Percentiles rank a stretch among this genome's conserved stretches.
Conservation (phyloP, 2,329 filamentous ascomycete genomes). For the Alternaria triticimaculans region DNA sequence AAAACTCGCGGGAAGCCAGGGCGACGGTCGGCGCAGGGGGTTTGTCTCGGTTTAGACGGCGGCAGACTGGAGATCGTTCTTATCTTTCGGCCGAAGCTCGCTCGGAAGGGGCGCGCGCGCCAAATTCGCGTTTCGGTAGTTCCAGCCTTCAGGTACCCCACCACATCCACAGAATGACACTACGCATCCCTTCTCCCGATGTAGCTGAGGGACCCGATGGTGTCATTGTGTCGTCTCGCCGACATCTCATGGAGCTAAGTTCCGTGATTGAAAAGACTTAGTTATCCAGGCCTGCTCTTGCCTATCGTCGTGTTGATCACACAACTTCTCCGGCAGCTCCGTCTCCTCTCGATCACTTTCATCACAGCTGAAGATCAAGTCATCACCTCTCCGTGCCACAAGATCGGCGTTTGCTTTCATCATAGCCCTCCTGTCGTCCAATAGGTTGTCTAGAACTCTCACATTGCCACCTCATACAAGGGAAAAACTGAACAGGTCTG, state of each 20-base stretch:
- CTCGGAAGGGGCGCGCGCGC: slow-evolving; percentile 15
- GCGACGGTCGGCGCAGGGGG: slow-evolving; percentile 14
- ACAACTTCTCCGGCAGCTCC: neutral
- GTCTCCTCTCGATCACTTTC: neutral
- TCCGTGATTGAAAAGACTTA: neutral
- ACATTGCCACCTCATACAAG: no score
- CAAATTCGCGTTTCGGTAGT: slow-evolving; percentile 16
- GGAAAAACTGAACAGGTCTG: no score
- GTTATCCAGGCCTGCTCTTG: neutral
- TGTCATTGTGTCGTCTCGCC: neutral
- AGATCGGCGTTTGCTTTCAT: no score
- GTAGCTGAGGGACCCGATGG: slow-evolving; percentile 17
- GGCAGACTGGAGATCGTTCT: slow-evolving; percentile 20
- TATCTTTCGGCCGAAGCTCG: slow-evolving; percentile 15
- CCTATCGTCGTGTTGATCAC: neutral
- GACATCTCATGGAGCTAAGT: neutral
- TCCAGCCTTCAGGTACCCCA: neutral
- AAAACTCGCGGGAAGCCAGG: slow-evolving; percentile 23
- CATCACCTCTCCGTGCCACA: no score
- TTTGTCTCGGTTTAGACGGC: slow-evolving; percentile 15
- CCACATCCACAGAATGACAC: neutral
- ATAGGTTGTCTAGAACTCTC: no score
- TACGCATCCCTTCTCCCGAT: slow-evolving; percentile 29
- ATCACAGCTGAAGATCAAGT: neutral
- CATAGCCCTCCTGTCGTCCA: no score